phyloP scores from a whole-genome alignment of 2,329 filamentous ascomycete genomes.

The Pyrenochaeta sp. region DNA sequence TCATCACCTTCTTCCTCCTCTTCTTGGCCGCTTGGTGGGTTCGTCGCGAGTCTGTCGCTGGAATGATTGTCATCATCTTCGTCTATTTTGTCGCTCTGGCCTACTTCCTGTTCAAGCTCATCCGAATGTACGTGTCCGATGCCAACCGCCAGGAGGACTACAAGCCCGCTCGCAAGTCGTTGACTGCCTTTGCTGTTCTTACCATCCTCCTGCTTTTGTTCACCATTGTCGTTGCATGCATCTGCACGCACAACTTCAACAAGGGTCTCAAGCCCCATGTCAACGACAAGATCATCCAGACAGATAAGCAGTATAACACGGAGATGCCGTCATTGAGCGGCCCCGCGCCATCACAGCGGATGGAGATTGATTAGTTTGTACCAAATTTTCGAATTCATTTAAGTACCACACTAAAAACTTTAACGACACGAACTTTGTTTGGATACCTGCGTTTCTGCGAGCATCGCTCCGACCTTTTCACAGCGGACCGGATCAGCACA shows the following conservation, averaged over 20 bases:
- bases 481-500: conserved; percentile 27
- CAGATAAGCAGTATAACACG: conserved; percentile 59
- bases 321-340: conserved; percentile 59
- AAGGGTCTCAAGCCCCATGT: conserved; percentile 89
- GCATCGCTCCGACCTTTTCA: conserved; percentile 36
- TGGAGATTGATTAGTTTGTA: conserved; percentile 48
- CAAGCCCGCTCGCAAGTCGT: conserved; percentile 77
- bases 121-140: conserved; percentile 83
- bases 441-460: conserved; percentile 31
- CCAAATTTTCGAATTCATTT: conserved; percentile 12
- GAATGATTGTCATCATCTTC: conserved; percentile 79
- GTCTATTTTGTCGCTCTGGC: conserved; percentile 88
- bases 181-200: conserved; percentile 93
- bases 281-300: conserved; percentile 61
- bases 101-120: conserved; percentile 98
- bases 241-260: conserved; percentile 91
- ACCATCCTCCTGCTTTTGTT: conserved; percentile 87
- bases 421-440: conserved; percentile 33
- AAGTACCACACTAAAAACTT: too few relatives aligned
- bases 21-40: conserved; percentile 85
- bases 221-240: conserved; percentile 84
- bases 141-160: conserved; percentile 64
- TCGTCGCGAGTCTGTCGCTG: conserved; percentile 78
- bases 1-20: conserved; percentile 88
- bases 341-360: conserved; percentile 53